Evolutionary conservation across 2,329 filamentous ascomycete genomes (phyloP).

Genomic region (Acrodontium crateriforme): DNA sequence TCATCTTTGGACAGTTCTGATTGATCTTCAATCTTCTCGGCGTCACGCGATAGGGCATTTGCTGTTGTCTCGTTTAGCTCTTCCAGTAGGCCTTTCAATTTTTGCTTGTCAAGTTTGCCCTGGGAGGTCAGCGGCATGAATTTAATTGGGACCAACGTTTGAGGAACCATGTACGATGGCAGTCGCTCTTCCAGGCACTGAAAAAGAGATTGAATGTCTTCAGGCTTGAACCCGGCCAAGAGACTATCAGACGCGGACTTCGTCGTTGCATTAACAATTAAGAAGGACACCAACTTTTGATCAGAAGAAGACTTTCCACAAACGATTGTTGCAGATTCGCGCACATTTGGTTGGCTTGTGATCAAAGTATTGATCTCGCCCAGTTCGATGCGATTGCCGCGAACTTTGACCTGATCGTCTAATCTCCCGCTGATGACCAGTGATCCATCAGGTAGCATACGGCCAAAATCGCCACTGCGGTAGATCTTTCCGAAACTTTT

Average conservation of each 20-base stretch:
- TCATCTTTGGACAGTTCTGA: slow-evolving; percentile 44
- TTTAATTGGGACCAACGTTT: slow-evolving; percentile 55
- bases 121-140: slow-evolving; percentile 57
- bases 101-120: slow-evolving; percentile 57
- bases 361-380: slow-evolving; percentile 57
- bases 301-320: slow-evolving; percentile 28
- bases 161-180: slow-evolving; percentile 68
- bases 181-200: slow-evolving; percentile 41
- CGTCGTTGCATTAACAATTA: slow-evolving; percentile 25
- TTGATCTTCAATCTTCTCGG: slow-evolving; percentile 22
- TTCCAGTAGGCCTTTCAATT: slow-evolving; percentile 27
- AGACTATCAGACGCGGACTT: neutral
- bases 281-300: slow-evolving; percentile 53
- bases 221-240: neutral
- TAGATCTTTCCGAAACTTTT: slow-evolving; percentile 59
- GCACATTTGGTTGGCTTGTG: slow-evolving; percentile 36
- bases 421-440: slow-evolving; percentile 59
- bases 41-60: slow-evolving; percentile 22
- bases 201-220: slow-evolving; percentile 32
- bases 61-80: slow-evolving; percentile 35
- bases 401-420: slow-evolving; percentile 70
- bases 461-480: slow-evolving; percentile 67
- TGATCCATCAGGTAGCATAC: slow-evolving; percentile 63
- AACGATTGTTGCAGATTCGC: slow-evolving; percentile 52
- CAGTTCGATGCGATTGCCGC: slow-evolving; percentile 67